phyloP scores from a whole-genome alignment of 2,329 filamentous ascomycete species.

The Paraphoma chrysanthemicola region DNA sequence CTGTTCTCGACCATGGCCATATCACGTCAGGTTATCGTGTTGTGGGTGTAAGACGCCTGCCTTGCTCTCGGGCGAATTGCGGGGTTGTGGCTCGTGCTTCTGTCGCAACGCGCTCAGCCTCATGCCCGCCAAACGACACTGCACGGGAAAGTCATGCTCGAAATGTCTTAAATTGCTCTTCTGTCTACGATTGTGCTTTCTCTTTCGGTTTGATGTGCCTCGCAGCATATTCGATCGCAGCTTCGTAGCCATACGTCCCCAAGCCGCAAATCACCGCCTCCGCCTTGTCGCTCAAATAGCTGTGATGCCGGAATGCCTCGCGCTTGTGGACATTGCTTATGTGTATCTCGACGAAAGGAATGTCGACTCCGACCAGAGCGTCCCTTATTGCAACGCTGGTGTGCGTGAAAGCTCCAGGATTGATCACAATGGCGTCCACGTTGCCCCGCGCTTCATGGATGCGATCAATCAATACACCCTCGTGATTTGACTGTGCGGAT shows the following conservation, averaged over 20 bases:
- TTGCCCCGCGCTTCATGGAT: conserved; percentile 70
- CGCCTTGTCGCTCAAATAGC: conserved; percentile 78
- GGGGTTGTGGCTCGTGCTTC: too few relatives aligned
- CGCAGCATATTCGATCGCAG: conserved; percentile 53
- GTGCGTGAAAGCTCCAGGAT: conserved; percentile 77
- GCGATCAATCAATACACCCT: conserved; percentile 75
- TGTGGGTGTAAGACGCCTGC: too few relatives aligned
- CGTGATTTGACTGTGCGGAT: conserved; percentile 78
- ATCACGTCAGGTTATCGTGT: too few relatives aligned
- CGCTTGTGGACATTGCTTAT: conserved; percentile 76
- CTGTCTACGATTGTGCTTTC: conserved; percentile 10
- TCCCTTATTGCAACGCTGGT: conserved; percentile 79
- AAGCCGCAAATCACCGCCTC: conserved; percentile 75
- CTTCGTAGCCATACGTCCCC: conserved; percentile 56
- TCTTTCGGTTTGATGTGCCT: conserved; percentile 36
- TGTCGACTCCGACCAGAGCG: conserved; percentile 70
- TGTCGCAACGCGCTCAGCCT: too few relatives aligned
- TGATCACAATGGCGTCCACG: conserved; percentile 74
- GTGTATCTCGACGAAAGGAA: conserved; percentile 82
- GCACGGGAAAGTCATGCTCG: too few relatives aligned
- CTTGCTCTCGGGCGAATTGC: too few relatives aligned
- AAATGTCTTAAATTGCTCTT: neutral
- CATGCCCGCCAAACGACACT: too few relatives aligned
- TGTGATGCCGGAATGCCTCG: conserved; percentile 72
- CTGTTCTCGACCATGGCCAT: too few relatives aligned